Evolutionary conservation across 2,329 filamentous ascomycete genomes (phyloP), one percentile per base, ranked within the genome.

Genomic region (Pseudogymnoascus sp.): DNA sequence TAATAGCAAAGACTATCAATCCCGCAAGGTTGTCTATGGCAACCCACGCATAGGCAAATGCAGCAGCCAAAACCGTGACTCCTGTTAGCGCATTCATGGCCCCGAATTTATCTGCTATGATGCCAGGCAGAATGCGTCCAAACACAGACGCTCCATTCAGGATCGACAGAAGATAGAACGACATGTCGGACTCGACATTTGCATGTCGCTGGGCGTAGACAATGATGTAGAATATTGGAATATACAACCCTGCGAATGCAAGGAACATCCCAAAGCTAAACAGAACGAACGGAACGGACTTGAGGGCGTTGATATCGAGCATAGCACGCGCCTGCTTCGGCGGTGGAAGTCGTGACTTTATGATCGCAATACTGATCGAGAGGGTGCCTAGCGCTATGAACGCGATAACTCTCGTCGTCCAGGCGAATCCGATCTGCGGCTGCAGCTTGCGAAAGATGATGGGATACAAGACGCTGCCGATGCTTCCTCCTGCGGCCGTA

Each of bases 1-100:
- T 74, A 12, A 82, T 78, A 12, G 82, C 80, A 72, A 89, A 91
- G 37, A 85, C 78, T 60, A 90, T 80, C 64, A 87, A 82, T 0
- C 83, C 80, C 0, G 81, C 81, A 10, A 85, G 82, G 38, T 77
- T 77, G 3, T 75, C 76, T 8, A 77, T 75, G 1, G 81, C 79
- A 3, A 85, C 74, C 84, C 84, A 83, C 10, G 46, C 46, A 34
- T 53, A 53, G 25, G 46, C 46, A 31, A 53, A 53, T 53, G n/a
- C n/a, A 31, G n/a, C 25, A 34, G n/a, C 46, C 1, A 84, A 68
- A 40, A 78, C 81, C 0, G 86, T 74, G 14, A 79, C 77, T 10
- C 80, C 71, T 61, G 81, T 79, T 69, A 85, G 78, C 31, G 79
- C 74, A 68, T 85, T 85, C 74, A 79, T 83, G 5, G 78, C 77